phyloP scores from a whole-genome alignment of 2,329 filamentous ascomycete species.

The Neoascochyta sp. region DNA sequence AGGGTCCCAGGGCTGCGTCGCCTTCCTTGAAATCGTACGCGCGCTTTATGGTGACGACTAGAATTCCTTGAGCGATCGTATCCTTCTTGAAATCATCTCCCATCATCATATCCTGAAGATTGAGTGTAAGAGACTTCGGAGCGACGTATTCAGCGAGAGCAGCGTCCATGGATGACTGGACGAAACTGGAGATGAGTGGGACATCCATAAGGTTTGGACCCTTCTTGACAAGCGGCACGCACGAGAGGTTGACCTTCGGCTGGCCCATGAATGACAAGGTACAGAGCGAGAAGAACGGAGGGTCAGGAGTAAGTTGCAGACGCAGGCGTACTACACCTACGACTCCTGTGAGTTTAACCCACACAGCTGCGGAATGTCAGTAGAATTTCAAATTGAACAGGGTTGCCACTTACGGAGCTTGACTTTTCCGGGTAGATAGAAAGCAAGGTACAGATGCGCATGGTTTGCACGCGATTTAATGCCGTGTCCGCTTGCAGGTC shows the following conservation, averaged over 20 bases:
- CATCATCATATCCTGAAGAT: conserved; percentile 72
- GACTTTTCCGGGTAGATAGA: conserved; percentile 60
- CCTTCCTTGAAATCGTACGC: conserved; percentile 70
- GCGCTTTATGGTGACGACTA: conserved; percentile 63
- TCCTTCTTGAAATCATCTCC: conserved; percentile 79
- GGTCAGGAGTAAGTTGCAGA: conserved; percentile 70
- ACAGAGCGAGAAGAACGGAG: conserved; percentile 72
- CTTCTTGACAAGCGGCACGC: conserved; percentile 65
- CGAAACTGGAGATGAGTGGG: conserved; percentile 70
- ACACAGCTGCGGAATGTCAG: conserved; percentile 52
- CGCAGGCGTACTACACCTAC: conserved; percentile 67
- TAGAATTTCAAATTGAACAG: neutral
- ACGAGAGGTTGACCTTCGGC: conserved; percentile 67
- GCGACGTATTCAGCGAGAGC: conserved; percentile 73
- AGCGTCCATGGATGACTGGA: conserved; percentile 70
- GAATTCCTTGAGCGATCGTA: conserved; percentile 59
- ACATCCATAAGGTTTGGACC: conserved; percentile 72
- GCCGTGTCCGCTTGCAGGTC: conserved; percentile 59
- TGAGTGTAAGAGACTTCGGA: conserved; percentile 68
- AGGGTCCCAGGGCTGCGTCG: conserved; percentile 59
- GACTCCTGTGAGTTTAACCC: conserved; percentile 70
- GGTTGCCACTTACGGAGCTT: conserved; percentile 47
- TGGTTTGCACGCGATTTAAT: conserved; percentile 64
- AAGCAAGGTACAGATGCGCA: conserved; percentile 68
- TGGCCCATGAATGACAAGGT: conserved; percentile 73